A percentile compares a stretch with the other conserved stretches of the same genome.
Conservation (phyloP, 306 rosid genomes). For the Glycyrrhiza uralensis region DNA sequence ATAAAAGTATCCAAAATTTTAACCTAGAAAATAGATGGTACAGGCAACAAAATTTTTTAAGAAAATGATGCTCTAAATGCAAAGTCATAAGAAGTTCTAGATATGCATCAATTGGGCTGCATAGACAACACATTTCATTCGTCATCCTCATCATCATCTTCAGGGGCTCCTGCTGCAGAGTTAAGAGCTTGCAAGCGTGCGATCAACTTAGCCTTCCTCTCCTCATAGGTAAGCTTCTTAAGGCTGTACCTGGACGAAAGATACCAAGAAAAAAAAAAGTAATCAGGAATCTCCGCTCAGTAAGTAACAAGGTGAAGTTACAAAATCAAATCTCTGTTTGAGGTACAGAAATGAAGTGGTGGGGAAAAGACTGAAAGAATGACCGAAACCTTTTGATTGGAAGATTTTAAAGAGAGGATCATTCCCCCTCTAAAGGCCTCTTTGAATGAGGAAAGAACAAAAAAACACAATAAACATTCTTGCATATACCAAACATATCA, state of each 20-base stretch:
- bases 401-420: too few relatives aligned
- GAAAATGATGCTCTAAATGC: background rate
- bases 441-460: background rate
- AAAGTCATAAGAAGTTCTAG: background rate
- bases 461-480: background rate
- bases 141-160: slow-evolving; percentile 49
- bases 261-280: background rate
- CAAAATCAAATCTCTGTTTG: background rate
- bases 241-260: slow-evolving; percentile 39
- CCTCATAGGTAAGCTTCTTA: slow-evolving; percentile 74
- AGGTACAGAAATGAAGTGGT: background rate
- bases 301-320: background rate
- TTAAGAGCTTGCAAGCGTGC: slow-evolving; percentile 60
- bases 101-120: background rate
- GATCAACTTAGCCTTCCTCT: slow-evolving; percentile 56
- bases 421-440: background rate
- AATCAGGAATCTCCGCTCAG: background rate
- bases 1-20: slow-evolving; percentile 19
- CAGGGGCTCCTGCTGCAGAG: slow-evolving; percentile 44
- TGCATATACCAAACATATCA: background rate
- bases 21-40: background rate
- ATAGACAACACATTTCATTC: slow-evolving; percentile 20
- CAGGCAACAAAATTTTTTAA: slow-evolving; percentile 11
- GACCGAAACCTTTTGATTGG: background rate
- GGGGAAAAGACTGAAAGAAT: background rate